Evolutionary conservation across 2,329 filamentous ascomycete species (phyloP), one percentile per base, ranked within the genome.

Genomic region (Colletotrichum sp.): DNA sequence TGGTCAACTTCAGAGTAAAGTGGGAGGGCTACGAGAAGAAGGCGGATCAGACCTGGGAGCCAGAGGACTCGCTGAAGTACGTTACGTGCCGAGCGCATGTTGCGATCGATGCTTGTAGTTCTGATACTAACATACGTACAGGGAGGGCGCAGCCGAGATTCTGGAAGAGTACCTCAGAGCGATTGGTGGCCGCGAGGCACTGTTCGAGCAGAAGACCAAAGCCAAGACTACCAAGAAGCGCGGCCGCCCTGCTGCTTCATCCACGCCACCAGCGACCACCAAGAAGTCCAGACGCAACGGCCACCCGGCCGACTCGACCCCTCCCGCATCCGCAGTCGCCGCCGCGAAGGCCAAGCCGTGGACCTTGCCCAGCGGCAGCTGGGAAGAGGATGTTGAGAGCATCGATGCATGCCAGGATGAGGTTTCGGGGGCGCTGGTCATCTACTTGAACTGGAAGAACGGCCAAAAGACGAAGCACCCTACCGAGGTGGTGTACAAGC

Each of bases 1-100:
- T 83, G 6, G 80, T 92, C 1, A 88, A 89, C 63, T 96, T 94
- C 81, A 89, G 93, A 68, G 94, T 97, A 44, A 96, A 96, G 80
- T 97, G 95, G 95, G 91, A 95, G 78, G 95, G 95, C 5, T 97
- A 93, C 77, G 91, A 94, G 0, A 90, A 92, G 77, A 92, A 92
- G 77, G 83, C 87, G 0, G 95, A 97, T 79, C 85, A 91, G 80
- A 97, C 95, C 0, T 96, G 94, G 95, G 95, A 97, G 82, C 93
- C 94, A 0, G 93, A 95, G 79, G 91, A 92, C 13, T 96, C 96
- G 79, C 86, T 95, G 76, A 84, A 79, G 91, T 92, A 84, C 75
- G 89, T 71, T 78, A 15, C 32, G 19, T 63, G 8, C 61, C 68
- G 16, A 25, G 22, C 30, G 25, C 15, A 36, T 39, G 44, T 3